Percentiles rank a stretch among this genome's conserved stretches.
Evolutionary conservation across 2,329 filamentous ascomycete species (phyloP).

Genomic region (Cordyceps cicadae): DNA sequence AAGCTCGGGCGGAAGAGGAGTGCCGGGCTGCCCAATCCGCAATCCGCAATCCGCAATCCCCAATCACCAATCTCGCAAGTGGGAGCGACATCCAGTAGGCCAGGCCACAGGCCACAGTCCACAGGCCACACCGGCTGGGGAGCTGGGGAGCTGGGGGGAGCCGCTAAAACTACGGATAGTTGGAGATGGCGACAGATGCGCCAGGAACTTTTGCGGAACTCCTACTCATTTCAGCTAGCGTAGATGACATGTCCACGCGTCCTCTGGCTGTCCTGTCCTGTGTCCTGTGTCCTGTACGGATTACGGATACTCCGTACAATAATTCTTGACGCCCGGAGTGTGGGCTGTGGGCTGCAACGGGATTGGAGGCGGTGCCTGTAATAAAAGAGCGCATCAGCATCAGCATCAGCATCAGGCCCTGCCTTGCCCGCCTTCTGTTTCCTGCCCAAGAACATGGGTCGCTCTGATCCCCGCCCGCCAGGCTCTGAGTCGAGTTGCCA

Average conservation of each 20-base stretch:
- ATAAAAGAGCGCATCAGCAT: not conserved
- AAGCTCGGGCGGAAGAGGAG: not conserved
- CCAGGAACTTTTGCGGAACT: conserved; percentile 5
- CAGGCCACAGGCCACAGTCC: no score
- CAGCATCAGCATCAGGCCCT: no score
- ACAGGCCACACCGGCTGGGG: no score
- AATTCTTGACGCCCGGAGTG: not conserved
- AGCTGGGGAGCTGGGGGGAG: no score
- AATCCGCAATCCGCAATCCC: not conserved
- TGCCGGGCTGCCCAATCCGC: conserved; percentile 2
- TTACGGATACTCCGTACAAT: no score
- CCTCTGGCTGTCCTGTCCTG: no score
- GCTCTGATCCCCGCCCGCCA: no score
- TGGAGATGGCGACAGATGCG: not conserved
- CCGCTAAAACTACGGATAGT: no score
- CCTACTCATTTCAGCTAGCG: not conserved
- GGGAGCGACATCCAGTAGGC: not conserved
- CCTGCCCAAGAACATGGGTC: not conserved
- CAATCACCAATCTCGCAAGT: no score
- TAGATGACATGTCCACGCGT: conserved; percentile 9
- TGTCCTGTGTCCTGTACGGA: no score
- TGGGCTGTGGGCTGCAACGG: conserved; percentile 7
- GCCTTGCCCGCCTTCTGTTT: no score
- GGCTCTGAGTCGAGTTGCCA: no score
- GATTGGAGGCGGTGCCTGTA: not conserved